Evolutionary conservation across 495 filamentous ascomycete species (phyloP).

Genomic region (Friedmanniomyces endolithicus): DNA sequence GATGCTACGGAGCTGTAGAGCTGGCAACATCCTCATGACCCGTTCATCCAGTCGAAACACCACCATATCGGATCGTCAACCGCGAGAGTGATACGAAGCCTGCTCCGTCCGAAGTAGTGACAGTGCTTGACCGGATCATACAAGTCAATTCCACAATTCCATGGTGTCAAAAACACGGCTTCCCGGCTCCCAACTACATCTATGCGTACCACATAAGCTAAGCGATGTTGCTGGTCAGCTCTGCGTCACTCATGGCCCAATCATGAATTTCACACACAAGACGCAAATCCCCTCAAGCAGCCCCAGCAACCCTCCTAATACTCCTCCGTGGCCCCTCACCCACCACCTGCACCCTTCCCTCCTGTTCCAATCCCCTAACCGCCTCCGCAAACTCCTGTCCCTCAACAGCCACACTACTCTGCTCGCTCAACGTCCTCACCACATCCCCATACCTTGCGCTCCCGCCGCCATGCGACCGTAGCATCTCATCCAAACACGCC

Average conservation of each 20-base stretch:
- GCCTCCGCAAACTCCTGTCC: conserved; percentile 67
- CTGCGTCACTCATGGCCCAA: background rate
- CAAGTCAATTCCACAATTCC: background rate
- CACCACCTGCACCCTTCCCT: conserved; percentile 66
- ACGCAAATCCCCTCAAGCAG: conserved; percentile 19
- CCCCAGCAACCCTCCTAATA: conserved; percentile 63
- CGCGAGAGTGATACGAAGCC: conserved; percentile 12
- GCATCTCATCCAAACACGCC: conserved; percentile 63
- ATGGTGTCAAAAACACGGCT: conserved; percentile 27
- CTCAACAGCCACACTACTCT: conserved; percentile 61
- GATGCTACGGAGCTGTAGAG: no score
- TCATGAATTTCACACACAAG: background rate
- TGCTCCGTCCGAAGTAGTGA: conserved; percentile 9
- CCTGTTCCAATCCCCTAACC: conserved; percentile 65
- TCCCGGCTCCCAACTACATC: conserved; percentile 25
- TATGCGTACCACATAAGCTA: conserved; percentile 10
- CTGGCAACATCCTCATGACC: no score
- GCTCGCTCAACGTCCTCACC: conserved; percentile 57
- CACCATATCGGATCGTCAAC: conserved; percentile 7
- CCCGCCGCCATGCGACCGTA: conserved; percentile 37
- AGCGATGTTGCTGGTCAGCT: background rate
- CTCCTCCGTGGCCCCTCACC: conserved; percentile 76
- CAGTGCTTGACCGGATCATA: conserved; percentile 16
- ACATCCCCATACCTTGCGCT: conserved; percentile 68
- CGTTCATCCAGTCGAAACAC: background rate